Conservation (phyloP, 2,329 filamentous ascomycete genomes). For the Phyllosticta citrichinensis region DNA sequence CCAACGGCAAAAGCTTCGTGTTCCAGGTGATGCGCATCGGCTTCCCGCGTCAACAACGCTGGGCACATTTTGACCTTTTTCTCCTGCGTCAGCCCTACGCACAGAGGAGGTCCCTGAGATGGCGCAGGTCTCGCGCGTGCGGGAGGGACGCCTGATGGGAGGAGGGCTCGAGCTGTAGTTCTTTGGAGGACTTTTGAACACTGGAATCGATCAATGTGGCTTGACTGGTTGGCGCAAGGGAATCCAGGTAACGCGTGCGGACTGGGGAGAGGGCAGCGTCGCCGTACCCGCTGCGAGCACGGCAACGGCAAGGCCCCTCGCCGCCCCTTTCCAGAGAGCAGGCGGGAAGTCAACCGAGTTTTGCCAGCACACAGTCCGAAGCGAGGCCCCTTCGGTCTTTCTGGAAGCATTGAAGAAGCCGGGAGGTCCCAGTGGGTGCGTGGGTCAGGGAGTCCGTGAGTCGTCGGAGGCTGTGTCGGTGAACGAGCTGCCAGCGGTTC, state of each 20-base stretch:
- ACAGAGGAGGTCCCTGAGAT: background rate
- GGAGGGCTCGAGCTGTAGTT: background rate
- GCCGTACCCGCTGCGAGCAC: conserved; percentile 8
- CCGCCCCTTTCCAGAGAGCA: conserved; percentile 5
- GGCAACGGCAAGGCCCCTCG: conserved; percentile 9
- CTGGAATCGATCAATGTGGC: background rate
- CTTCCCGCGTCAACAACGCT: background rate
- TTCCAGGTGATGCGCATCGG: background rate
- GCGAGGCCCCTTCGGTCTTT: conserved; percentile 10
- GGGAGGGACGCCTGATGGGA: background rate
- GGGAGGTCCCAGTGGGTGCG: conserved; percentile 6
- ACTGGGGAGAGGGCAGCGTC: conserved; percentile 3
- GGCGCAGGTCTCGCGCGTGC: background rate
- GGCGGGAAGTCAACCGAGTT: conserved; percentile 3
- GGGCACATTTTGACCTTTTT: background rate
- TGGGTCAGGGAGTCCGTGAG: background rate
- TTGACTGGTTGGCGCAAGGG: background rate
- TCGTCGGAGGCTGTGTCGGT: background rate
- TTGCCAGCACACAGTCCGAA: conserved; percentile 10
- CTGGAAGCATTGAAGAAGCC: conserved; percentile 8
- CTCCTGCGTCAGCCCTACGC: background rate
- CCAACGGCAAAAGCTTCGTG: background rate
- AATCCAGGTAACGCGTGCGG: background rate
- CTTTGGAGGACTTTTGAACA: background rate
- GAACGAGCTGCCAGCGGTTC: background rate